Base-by-base conservation (phyloP, 1,139 yeast genomes). In the Casaregolazyma suthepensis region DNA sequence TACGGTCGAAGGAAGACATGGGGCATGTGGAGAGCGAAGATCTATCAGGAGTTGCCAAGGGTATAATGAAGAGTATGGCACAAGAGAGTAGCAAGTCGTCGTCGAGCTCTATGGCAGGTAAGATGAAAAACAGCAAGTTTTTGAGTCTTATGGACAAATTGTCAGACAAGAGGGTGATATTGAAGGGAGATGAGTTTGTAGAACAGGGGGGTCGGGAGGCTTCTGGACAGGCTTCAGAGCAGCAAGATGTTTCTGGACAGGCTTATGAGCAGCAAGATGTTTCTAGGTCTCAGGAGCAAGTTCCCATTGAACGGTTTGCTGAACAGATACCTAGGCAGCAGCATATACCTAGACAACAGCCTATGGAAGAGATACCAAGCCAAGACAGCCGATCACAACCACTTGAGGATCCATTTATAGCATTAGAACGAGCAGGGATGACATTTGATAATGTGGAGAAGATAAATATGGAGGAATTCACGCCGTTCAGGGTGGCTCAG, bases 81-180 rank as follows among this genome's bases (percentile, higher is more conserved):
- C 40, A 35, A 35, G 40, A 35, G 17, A 52, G 55, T 31, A 52
- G 52, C 23, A 43, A 52, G 15, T 51, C 54, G n/a, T 18, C 46
- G 12, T 51, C 58, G 10, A 43, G 42, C 12, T 47, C 43, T 15
- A 23, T 29, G 19, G 37, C 53, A 9, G 62, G 63, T 42, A 73
- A 73, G 56, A 67, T 73, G 57, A 60, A 65, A 52, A 63, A 65
- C 50, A 69, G 74, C 46, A 64, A 69, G 42, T 73, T 73, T 56
- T 63, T 73, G 66, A 62, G 66, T n/a, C 62, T 73, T 43, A 72
- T 73, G 76, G 65, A 65, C 42, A 65, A 69, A 51, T 61, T 73
- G 15, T 61, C 71, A 23, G 65, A 65, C 44, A 61, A 62, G 46
- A 61, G 67, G 48, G 69, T 67, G 17, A 59, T 59, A 12, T 59